Percentiles rank a stretch among this genome's conserved stretches.
Evolutionary conservation across 129 eudicot genomes (phyloP).

Genomic region (Mikania micrantha): DNA sequence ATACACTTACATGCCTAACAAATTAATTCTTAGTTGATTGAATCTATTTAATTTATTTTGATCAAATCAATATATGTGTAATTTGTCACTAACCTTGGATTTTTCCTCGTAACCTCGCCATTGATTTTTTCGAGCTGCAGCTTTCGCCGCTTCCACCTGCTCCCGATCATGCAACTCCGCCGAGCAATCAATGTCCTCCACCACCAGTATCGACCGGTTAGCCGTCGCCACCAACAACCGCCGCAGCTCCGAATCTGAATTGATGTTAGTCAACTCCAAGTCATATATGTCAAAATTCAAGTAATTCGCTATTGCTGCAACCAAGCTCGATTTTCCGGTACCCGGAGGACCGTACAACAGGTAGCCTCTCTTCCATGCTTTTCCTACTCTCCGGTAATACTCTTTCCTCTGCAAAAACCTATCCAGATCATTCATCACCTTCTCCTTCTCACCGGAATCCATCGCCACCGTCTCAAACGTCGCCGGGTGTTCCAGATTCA

Average conservation of each 20-base stretch:
- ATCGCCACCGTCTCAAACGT: too few relatives aligned
- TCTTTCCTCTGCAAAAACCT: slow-evolving; percentile 53
- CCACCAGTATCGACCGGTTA: too few relatives aligned
- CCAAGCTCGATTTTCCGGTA: slow-evolving; percentile 42
- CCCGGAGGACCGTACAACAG: slow-evolving; percentile 59
- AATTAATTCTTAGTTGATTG: too few relatives aligned
- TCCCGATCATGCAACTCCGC: slow-evolving; percentile 35
- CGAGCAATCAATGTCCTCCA: slow-evolving; percentile 60
- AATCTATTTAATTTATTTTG: too few relatives aligned
- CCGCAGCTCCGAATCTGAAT: too few relatives aligned
- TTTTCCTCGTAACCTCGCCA: not conserved
- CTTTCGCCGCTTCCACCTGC: not conserved
- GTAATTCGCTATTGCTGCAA: slow-evolving; percentile 67
- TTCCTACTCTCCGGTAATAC: slow-evolving; percentile 50
- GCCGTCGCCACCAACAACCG: too few relatives aligned
- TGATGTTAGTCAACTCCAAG: too few relatives aligned
- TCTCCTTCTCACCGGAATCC: too few relatives aligned
- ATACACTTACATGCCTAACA: too few relatives aligned
- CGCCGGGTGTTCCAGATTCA: slow-evolving; percentile 41
- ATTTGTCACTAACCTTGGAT: slow-evolving; percentile 7
- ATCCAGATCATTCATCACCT: slow-evolving; percentile 42
- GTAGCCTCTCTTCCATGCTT: slow-evolving; percentile 71
- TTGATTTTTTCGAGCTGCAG: not conserved
- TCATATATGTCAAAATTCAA: too few relatives aligned
- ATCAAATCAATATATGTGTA: too few relatives aligned